phyloP scores from a whole-genome alignment of 495 filamentous ascomycete genomes.

The Immersiella caudata region DNA sequence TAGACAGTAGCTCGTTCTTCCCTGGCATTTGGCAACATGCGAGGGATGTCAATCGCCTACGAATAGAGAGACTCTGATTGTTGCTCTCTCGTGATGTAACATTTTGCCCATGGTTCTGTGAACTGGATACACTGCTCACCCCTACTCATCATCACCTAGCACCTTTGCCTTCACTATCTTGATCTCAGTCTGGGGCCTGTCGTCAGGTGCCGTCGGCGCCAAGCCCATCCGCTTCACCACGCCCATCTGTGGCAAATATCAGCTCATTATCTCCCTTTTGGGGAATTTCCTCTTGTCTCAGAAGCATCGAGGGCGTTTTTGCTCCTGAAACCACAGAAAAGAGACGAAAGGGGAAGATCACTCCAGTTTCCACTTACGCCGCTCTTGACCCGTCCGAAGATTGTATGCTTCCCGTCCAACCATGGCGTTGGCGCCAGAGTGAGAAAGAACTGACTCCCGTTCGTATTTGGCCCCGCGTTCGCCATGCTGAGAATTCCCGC shows the following conservation, averaged over 20 bases:
- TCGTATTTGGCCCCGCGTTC: conserved; percentile 91
- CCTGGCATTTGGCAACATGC: neutral
- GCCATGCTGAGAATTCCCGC: conserved; percentile 95
- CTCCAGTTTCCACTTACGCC: no score
- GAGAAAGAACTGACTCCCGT: conserved; percentile 87
- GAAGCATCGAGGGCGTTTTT: no score
- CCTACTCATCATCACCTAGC: conserved; percentile 54
- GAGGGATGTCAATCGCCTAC: neutral
- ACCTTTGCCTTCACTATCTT: conserved; percentile 75
- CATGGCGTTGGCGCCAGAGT: conserved; percentile 95
- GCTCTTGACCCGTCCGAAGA: conserved; percentile 89
- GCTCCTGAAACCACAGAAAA: no score
- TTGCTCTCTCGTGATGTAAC: neutral
- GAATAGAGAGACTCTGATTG: neutral
- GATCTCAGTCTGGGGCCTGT: conserved; percentile 80
- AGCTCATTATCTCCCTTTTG: no score
- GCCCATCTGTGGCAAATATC: no score
- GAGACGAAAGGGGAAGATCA: no score
- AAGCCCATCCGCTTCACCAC: conserved; percentile 88
- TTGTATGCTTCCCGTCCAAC: conserved; percentile 97
- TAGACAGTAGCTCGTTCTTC: neutral
- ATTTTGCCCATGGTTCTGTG: neutral
- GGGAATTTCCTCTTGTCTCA: no score
- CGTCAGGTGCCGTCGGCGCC: conserved; percentile 80
- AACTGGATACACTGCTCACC: neutral